Evolutionary conservation across 2,329 filamentous ascomycete species (phyloP), one percentile per base, ranked within the genome.

Genomic region (Aspergillus brasiliensis): DNA sequence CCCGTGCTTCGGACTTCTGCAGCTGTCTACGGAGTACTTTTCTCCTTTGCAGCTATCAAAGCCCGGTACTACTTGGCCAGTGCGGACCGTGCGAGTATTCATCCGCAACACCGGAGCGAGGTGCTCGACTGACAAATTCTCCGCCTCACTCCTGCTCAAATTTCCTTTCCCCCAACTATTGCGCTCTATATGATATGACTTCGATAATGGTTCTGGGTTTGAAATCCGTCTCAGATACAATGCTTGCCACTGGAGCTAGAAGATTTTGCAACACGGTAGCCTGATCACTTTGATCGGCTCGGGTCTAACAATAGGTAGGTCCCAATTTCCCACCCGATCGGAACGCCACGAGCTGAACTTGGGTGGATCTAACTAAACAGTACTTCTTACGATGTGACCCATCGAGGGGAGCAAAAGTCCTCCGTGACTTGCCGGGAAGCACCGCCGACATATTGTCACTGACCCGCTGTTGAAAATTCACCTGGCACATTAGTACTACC

Each of bases 111-210:
- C 31, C 46, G 23, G 13, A 28, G 15, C 46, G 15, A 28, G 31
- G 31, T 17, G 46, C 7, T 17, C 11, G 15, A 42, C 19, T 55
- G 52, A 55, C 52, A 55, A 55, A 55, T 55, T 55, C 40, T 55
- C 52, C 52, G 52, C 52, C 52, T 55, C 51, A 54, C 51, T 44
- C 37, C 19, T 10, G 37, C 6, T 28, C 17, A 34, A 34, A 34
- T 34, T 34, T 34, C 11, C 13, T 34, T 34, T 49, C 27, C 15
- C 21, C 46, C 23, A 44, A 44, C n/a, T 44, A 23, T 11, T 44
- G n/a, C 8, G 21, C 10, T 34, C 31, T 34, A 34, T 34, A 44
- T 21, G 17, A 21, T 21, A 6, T 42, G 38, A 42, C n/a, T 42
- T 17, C 15, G 8, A 42, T 42, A 42, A 19, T 21, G 38, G 19